phyloP scores from a whole-genome alignment of 2,329 filamentous ascomycete genomes.

The Lecanicillium sp. region DNA sequence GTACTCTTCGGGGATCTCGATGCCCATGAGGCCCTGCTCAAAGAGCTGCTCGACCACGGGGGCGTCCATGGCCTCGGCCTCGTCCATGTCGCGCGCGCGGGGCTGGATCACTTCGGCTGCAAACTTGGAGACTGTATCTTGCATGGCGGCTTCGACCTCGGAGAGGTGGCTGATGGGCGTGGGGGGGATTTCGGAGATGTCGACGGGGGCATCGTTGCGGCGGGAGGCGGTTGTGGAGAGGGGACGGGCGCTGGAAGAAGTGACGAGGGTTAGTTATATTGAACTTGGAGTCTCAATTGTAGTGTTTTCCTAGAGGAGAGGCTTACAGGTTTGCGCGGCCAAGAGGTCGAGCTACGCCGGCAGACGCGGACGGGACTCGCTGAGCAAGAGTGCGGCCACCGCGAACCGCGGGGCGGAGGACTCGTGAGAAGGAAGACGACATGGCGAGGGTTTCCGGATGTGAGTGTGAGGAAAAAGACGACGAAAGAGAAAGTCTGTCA shows the following conservation, averaged over 20 bases:
- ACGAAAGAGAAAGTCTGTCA: slow-evolving; percentile 1
- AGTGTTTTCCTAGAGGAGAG: too few relatives aligned
- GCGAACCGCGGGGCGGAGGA: slow-evolving; percentile 42
- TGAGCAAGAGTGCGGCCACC: slow-evolving; percentile 29
- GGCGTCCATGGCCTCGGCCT: slow-evolving; percentile 89
- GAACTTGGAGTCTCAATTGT: neutral
- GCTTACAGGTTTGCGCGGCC: slow-evolving; percentile 19
- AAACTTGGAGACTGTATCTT: slow-evolving; percentile 84
- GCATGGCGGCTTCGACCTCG: slow-evolving; percentile 83
- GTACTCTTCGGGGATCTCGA: slow-evolving; percentile 96
- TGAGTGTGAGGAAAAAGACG: neutral
- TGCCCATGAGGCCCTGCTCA: slow-evolving; percentile 93
- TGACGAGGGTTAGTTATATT: neutral
- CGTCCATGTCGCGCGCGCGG: slow-evolving; percentile 94
- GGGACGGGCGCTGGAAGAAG: slow-evolving; percentile 30
- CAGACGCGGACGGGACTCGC: slow-evolving; percentile 8
- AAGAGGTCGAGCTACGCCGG: slow-evolving; percentile 14
- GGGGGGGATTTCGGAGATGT: slow-evolving; percentile 72
- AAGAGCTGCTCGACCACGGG: slow-evolving; percentile 84
- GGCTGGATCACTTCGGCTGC: slow-evolving; percentile 82
- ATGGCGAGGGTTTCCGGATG: slow-evolving; percentile 19
- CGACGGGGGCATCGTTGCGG: slow-evolving; percentile 32
- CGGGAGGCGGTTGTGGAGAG: slow-evolving; percentile 53
- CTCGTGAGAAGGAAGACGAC: slow-evolving; percentile 43
- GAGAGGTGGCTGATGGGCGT: slow-evolving; percentile 91